These are phyloP conservation scores for Globisporangium cylindrosporum DNA, from an alignment of 352 stramenopile genomes.

Conservation along the genomic window DNA sequence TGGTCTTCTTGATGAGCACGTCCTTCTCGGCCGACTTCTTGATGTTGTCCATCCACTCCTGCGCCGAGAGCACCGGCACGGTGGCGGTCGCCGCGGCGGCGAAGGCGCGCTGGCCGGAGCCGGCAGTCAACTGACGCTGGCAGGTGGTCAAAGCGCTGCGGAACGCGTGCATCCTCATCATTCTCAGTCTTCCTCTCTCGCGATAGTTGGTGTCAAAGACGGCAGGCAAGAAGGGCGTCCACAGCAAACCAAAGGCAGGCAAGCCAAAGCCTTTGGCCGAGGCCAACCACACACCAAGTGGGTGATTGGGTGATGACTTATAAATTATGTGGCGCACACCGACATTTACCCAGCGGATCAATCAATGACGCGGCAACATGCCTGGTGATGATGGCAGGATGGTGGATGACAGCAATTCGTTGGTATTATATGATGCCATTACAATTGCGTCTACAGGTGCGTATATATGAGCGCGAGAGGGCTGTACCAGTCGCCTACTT, in stretches of 20 bases:
- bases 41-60: conserved; percentile 86
- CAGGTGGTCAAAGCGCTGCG: conserved; percentile 53
- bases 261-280: not conserved
- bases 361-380: not conserved
- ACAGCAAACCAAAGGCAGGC: conserved; percentile 1
- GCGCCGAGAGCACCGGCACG: conserved; percentile 46
- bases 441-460: not conserved
- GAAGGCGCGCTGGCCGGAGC: conserved; percentile 33
- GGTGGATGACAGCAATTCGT: not conserved
- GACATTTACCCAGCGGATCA: not conserved
- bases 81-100: conserved; percentile 26
- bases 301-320: not conserved
- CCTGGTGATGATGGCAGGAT: not conserved
- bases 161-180: conserved; percentile 62
- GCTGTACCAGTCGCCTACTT: conserved; percentile 69
- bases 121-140: conserved; percentile 36
- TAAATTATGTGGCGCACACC: not conserved
- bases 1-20: conserved; percentile 79
- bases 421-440: not conserved
- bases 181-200: conserved; percentile 14
- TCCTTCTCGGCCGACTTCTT: conserved; percentile 65
- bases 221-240: conserved; percentile 1
- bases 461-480: not conserved
- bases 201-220: not conserved
- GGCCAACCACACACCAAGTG: conserved; percentile 4